A percentile compares a stretch with the other conserved stretches of the same genome.
phyloP scores from a whole-genome alignment of 257 asterid species.

The Avicennia marina region DNA sequence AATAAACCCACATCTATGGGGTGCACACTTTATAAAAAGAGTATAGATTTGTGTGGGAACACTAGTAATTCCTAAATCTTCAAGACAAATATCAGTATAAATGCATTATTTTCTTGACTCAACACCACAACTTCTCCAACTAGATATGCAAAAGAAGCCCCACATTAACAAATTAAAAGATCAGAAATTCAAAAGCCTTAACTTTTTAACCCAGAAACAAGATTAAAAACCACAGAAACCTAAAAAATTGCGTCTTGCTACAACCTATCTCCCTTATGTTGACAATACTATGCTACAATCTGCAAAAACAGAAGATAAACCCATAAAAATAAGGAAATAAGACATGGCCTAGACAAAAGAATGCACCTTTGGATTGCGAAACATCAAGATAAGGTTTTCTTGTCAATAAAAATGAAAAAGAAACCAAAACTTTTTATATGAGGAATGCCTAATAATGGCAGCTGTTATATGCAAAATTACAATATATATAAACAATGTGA shows the following conservation, averaged over 20 bases:
- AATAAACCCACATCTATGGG: no score
- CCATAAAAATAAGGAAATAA: not conserved
- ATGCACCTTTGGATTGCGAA: slow-evolving; percentile 1
- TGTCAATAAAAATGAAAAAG: not conserved
- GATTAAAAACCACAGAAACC: not conserved
- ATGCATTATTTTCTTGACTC: slow-evolving; percentile 34
- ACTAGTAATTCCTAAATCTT: no score
- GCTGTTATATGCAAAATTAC: slow-evolving; percentile 3
- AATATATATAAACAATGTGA: not conserved
- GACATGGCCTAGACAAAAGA: slow-evolving; percentile 3
- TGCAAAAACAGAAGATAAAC: not conserved
- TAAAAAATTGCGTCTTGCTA: slow-evolving; percentile 10
- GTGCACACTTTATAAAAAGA: no score
- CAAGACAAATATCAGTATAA: no score
- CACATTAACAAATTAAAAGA: slow-evolving; percentile 1
- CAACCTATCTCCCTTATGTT: slow-evolving; percentile 7
- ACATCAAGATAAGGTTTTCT: not conserved
- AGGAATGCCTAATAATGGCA: slow-evolving; percentile 2
- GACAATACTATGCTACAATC: no score
- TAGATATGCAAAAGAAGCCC: slow-evolving; percentile 6
- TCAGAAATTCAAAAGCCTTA: not conserved
- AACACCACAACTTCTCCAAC: slow-evolving; percentile 33
- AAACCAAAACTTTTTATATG: not conserved
- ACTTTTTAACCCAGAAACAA: not conserved
- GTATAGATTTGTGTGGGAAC: no score